Conservation (phyloP, 1,284 basidiomycete genomes). For the Cryptococcus sp. region DNA sequence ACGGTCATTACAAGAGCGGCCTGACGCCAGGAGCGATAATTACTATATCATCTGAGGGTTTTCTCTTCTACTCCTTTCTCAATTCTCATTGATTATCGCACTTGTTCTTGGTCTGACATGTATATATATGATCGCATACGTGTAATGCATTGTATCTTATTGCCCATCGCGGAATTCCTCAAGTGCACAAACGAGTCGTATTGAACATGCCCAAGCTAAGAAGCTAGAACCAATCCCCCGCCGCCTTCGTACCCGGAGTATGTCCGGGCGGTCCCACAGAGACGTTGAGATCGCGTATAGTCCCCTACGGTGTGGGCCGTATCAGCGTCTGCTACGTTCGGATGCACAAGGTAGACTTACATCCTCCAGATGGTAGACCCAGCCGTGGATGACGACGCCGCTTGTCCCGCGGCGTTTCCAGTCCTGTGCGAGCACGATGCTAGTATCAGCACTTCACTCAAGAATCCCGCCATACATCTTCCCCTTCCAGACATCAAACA, state of each 20-base stretch:
- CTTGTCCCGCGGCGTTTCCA: slow-evolving; percentile 44
- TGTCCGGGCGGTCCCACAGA: slow-evolving; percentile 47
- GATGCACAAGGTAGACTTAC: slow-evolving; percentile 24
- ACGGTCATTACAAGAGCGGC: slow-evolving; percentile 38
- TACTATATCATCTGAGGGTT: slow-evolving; percentile 44
- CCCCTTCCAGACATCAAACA: neutral
- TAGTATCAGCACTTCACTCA: neutral
- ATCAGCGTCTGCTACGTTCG: neutral
- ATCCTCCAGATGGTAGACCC: slow-evolving; percentile 53
- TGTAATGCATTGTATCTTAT: too few relatives aligned
- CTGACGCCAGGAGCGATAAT: slow-evolving; percentile 44
- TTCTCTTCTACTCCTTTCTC: slow-evolving; percentile 4
- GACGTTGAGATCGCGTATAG: slow-evolving; percentile 46
- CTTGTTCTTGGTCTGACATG: too few relatives aligned
- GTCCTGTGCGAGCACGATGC: slow-evolving; percentile 25
- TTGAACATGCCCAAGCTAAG: too few relatives aligned
- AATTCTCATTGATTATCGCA: too few relatives aligned
- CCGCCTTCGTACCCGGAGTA: slow-evolving; percentile 21
- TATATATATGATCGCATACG: too few relatives aligned
- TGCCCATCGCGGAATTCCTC: too few relatives aligned
- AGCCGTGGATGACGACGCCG: slow-evolving; percentile 49
- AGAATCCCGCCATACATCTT: neutral
- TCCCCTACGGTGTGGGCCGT: slow-evolving; percentile 34
- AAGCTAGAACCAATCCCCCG: slow-evolving; percentile 16
- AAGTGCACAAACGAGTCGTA: too few relatives aligned